Evolutionary conservation across 2,329 filamentous ascomycete species (phyloP).

Genomic region (Stachybotrys chlorohalonatus): DNA sequence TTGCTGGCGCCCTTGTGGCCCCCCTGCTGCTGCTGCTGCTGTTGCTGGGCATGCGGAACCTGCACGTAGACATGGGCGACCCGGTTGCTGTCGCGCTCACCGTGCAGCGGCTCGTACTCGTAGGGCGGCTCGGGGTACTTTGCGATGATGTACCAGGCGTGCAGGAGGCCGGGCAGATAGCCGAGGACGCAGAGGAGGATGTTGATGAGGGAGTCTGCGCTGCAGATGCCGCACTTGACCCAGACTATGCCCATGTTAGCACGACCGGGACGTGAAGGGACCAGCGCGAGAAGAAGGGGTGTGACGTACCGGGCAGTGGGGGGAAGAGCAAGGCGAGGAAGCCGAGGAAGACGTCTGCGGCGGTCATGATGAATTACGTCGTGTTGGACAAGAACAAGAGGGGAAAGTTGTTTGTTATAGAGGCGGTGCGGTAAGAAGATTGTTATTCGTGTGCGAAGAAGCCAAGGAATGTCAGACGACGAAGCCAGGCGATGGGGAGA

Average conservation of each 20-base stretch:
- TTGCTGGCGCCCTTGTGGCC: constrained; percentile 23
- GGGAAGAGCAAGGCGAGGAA: constrained; percentile 57
- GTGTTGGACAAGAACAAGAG: not conserved
- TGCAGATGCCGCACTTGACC: constrained; percentile 93
- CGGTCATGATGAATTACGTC: constrained; percentile 37
- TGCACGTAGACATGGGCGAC: constrained; percentile 75
- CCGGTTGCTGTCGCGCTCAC: constrained; percentile 21
- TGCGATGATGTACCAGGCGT: constrained; percentile 97
- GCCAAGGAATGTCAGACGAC: not conserved
- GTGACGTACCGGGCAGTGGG: constrained; percentile 50
- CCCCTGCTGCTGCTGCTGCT: constrained; percentile 22
- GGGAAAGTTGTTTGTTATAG: not conserved
- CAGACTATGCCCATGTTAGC: constrained; percentile 53
- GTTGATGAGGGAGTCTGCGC: constrained; percentile 88
- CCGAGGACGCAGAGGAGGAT: constrained; percentile 77
- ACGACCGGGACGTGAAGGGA: not conserved
- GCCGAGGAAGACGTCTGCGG: constrained; percentile 53
- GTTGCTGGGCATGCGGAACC: constrained; percentile 28
- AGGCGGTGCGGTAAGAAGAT: too few relatives aligned
- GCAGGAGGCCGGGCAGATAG: constrained; percentile 78
- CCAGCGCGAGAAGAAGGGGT: not conserved
- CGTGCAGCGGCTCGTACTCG: constrained; percentile 57
- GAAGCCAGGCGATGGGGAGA: not conserved
- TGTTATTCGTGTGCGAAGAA: not conserved
- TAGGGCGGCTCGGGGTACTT: constrained; percentile 70